phyloP scores from a whole-genome alignment of 2,329 filamentous ascomycete species.

The Colletotrichum scovillei region DNA sequence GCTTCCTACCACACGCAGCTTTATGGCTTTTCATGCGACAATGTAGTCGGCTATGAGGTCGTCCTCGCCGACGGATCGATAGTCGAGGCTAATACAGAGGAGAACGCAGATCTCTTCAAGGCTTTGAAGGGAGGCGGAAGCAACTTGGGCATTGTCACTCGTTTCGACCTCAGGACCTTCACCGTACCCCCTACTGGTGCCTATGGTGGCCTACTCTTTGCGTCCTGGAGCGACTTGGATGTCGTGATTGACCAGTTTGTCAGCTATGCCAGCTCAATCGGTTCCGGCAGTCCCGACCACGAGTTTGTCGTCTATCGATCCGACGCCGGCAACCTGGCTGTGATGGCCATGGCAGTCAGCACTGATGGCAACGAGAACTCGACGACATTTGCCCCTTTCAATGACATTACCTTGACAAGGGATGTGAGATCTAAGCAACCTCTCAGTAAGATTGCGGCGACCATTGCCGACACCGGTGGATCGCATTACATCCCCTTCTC shows the following conservation, averaged over 20 bases:
- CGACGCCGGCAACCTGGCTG: constrained; percentile 1
- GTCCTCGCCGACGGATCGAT: constrained; percentile 57
- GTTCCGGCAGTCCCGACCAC: constrained; percentile 7
- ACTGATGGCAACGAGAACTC: constrained; percentile 24
- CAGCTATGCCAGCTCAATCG: constrained; percentile 11
- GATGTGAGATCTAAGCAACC: constrained; percentile 3
- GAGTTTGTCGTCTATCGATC: constrained; percentile 16
- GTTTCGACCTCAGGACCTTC: constrained; percentile 42
- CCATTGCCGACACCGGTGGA: constrained; percentile 20
- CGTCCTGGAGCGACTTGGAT: constrained; percentile 3
- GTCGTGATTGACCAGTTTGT: constrained; percentile 4
- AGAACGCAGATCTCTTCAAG: constrained; percentile 56
- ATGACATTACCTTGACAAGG: constrained; percentile 9
- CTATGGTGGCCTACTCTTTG: constrained; percentile 20
- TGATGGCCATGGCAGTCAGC: constrained; percentile 15
- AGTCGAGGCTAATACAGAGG: constrained; percentile 48
- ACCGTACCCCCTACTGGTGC: constrained; percentile 3
- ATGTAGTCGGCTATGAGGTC: constrained; percentile 54
- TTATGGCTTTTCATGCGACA: constrained; percentile 56
- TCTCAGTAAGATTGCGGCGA: constrained; percentile 9
- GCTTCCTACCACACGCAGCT: constrained; percentile 39
- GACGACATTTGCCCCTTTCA: constrained; percentile 1
- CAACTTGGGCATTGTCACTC: constrained; percentile 57
- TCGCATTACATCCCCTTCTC: constrained; percentile 18
- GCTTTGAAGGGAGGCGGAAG: constrained; percentile 60